phyloP scores from a whole-genome alignment of 495 filamentous ascomycete species.

The Aspergillus egyptiacus region DNA sequence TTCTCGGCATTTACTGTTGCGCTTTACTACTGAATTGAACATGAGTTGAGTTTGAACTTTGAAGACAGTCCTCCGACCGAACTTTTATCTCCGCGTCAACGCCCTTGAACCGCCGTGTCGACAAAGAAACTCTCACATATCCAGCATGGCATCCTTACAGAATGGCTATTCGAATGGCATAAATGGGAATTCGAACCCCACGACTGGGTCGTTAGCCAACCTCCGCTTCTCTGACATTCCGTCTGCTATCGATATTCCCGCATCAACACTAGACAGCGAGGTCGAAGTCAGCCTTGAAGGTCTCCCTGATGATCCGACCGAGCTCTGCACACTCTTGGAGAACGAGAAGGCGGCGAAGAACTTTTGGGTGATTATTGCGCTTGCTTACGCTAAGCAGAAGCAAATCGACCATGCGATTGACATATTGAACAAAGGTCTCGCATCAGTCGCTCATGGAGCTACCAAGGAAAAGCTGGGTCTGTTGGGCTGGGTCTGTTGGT shows the following conservation, averaged over 20 bases:
- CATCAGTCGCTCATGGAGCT: slow-evolving; percentile 61
- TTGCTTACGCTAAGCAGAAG: slow-evolving; percentile 94
- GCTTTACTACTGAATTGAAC: slow-evolving; percentile 17
- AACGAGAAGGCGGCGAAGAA: slow-evolving; percentile 81
- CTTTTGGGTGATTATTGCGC: slow-evolving; percentile 92
- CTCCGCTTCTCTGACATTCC: slow-evolving; percentile 85
- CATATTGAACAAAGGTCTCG: slow-evolving; percentile 77
- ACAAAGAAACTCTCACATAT: slow-evolving; percentile 9
- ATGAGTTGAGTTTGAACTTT: slow-evolving; percentile 36
- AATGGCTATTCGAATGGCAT: slow-evolving; percentile 53
- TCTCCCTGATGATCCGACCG: slow-evolving; percentile 89
- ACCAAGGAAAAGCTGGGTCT: slow-evolving; percentile 82
- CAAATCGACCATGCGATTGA: slow-evolving; percentile 93
- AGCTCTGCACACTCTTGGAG: slow-evolving; percentile 88
- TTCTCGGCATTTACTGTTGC: not conserved
- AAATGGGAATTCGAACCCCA: slow-evolving; percentile 25
- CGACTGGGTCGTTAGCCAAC: slow-evolving; percentile 19
- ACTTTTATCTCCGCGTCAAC: slow-evolving; percentile 13
- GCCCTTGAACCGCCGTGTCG: not conserved
- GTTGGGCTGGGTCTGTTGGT: slow-evolving; percentile 80
- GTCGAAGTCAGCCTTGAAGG: slow-evolving; percentile 91
- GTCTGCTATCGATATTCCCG: slow-evolving; percentile 81
- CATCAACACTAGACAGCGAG: slow-evolving; percentile 71
- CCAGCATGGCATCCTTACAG: slow-evolving; percentile 45
- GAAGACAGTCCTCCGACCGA: slow-evolving; percentile 12